Conservation (phyloP, 1,139 yeast genomes). For the Arxiozyma slooffiae region DNA sequence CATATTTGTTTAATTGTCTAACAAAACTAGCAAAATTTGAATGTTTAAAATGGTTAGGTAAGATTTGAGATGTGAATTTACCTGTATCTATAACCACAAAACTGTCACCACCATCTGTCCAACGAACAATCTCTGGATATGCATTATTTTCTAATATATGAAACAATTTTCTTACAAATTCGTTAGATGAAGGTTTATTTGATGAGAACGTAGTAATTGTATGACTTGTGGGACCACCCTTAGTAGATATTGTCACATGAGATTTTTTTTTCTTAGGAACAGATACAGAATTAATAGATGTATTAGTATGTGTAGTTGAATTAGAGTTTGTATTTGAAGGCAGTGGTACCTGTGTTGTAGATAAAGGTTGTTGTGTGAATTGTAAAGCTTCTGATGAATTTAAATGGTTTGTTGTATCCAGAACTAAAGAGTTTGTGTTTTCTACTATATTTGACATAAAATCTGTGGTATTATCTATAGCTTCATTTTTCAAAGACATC, state of each 20-base stretch:
- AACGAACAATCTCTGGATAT: slow-evolving; percentile 63
- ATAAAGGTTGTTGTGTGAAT: background rate
- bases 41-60: slow-evolving; percentile 90
- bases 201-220: background rate
- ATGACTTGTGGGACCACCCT: background rate
- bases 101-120: slow-evolving; percentile 77
- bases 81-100: slow-evolving; percentile 85
- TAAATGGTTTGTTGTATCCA: background rate
- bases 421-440: background rate
- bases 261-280: background rate
- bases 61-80: slow-evolving; percentile 71
- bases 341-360: background rate
- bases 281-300: background rate
- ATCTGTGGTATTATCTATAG: background rate
- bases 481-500: background rate
- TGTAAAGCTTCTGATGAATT: background rate
- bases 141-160: slow-evolving; percentile 78
- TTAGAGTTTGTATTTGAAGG: too few species aligned
- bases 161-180: slow-evolving; percentile 65
- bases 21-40: slow-evolving; percentile 92
- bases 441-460: background rate
- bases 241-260: background rate
- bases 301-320: background rate
- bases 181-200: slow-evolving; percentile 39
- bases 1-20: slow-evolving; percentile 93